Evolutionary conservation across 495 filamentous ascomycete species (phyloP).

Genomic region (Penicillium daleae): DNA sequence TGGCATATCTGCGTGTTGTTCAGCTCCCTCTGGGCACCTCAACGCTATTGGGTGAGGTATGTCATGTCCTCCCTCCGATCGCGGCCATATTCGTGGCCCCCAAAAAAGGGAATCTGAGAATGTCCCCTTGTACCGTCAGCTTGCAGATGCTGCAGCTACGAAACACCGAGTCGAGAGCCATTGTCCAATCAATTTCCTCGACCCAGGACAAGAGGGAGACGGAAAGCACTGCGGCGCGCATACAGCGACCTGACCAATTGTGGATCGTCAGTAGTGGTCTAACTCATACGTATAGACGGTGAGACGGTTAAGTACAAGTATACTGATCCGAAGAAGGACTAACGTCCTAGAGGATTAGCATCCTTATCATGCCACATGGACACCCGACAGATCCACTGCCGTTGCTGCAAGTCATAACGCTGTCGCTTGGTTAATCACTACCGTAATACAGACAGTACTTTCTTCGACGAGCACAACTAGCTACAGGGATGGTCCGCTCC

Average conservation of each 20-base stretch:
- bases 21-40: background rate
- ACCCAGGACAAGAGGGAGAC: background rate
- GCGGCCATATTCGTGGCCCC: constrained; percentile 9
- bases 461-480: constrained; percentile 12
- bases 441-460: no score
- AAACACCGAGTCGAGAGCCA: constrained; percentile 17
- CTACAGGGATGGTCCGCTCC: constrained; percentile 1
- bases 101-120: background rate
- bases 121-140: constrained; percentile 7
- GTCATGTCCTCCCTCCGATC: background rate
- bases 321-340: background rate
- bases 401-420: constrained; percentile 11
- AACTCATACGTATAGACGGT: background rate
- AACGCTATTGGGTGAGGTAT: background rate
- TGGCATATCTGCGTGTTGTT: background rate
- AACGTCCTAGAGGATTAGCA: background rate
- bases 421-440: constrained; percentile 1
- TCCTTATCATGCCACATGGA: constrained; percentile 11
- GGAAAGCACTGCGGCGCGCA: background rate
- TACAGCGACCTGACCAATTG: background rate
- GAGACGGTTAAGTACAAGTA: background rate
- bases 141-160: constrained; percentile 14
- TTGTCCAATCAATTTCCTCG: background rate
- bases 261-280: background rate
- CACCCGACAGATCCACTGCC: constrained; percentile 6